phyloP scores from a whole-genome alignment of 1,284 basidiomycete genomes.

The Papiliotrema terrestris region DNA sequence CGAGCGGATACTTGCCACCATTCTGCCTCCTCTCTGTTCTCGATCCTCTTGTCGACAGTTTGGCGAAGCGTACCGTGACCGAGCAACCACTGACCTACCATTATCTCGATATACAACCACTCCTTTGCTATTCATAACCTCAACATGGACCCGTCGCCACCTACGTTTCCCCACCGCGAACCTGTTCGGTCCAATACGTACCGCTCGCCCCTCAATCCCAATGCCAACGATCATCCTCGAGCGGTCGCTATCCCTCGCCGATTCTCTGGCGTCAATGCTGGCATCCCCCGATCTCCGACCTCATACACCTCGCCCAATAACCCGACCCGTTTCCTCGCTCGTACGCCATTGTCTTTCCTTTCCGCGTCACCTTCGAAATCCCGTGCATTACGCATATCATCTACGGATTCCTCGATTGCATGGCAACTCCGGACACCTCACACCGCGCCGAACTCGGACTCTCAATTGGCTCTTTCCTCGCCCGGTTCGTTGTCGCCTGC shows the following conservation, averaged over 20 bases:
- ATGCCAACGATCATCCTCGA: not conserved
- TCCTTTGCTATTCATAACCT: constrained; percentile 17
- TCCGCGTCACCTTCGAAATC: constrained; percentile 18
- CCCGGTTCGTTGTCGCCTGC: constrained; percentile 6
- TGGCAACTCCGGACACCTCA: constrained; percentile 11
- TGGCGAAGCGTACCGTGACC: no score
- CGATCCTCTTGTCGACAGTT: no score
- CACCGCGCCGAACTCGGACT: constrained; percentile 1
- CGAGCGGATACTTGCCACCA: no score
- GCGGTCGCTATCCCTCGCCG: constrained; percentile 4
- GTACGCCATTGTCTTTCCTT: constrained; percentile 24
- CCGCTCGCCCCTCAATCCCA: constrained; percentile 9
- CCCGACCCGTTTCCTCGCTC: constrained; percentile 20
- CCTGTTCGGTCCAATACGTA: not conserved
- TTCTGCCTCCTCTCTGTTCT: no score
- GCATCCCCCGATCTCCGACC: constrained; percentile 13
- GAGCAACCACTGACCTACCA: no score
- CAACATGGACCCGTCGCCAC: constrained; percentile 7
- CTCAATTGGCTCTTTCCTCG: constrained; percentile 4
- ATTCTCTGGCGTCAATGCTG: constrained; percentile 3
- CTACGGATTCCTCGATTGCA: constrained; percentile 5
- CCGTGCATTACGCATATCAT: not conserved
- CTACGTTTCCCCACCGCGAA: not conserved
- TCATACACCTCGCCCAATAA: constrained; percentile 8
- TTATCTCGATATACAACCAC: no score